These are phyloP conservation scores for Aotearoamyces nothofagi DNA, from an alignment of 2,329 filamentous ascomycete genomes.

Conservation along the genomic window DNA sequence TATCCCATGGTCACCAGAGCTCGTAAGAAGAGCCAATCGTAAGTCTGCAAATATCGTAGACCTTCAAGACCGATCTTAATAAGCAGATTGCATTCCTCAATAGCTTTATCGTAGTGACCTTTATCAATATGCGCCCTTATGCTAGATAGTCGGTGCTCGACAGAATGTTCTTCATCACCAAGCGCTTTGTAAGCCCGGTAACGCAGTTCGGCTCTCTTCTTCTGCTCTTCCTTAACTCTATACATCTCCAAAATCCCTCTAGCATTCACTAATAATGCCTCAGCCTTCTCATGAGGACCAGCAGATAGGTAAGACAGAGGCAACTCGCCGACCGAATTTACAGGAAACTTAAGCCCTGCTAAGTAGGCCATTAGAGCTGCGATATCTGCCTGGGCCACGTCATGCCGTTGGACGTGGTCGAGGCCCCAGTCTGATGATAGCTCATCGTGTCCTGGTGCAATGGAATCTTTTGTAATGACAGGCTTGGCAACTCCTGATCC, in stretches of 20 bases:
- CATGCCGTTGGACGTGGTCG: slow-evolving; percentile 66
- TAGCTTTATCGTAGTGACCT: slow-evolving; percentile 59
- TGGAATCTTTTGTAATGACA: slow-evolving; percentile 32
- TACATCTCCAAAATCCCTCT: slow-evolving; percentile 91
- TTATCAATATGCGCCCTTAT: slow-evolving; percentile 54
- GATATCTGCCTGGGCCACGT: slow-evolving; percentile 87
- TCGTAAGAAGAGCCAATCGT: slow-evolving; percentile 93
- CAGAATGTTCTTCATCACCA: slow-evolving; percentile 42
- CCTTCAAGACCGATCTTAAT: slow-evolving; percentile 68
- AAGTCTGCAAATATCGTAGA: slow-evolving; percentile 87
- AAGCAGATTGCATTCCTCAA: slow-evolving; percentile 60
- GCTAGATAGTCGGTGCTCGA: slow-evolving; percentile 49
- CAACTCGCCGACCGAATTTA: slow-evolving; percentile 89
- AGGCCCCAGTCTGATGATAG: slow-evolving; percentile 84
- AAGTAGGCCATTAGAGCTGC: slow-evolving; percentile 93
- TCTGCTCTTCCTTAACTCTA: slow-evolving; percentile 77
- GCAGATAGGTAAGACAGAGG: slow-evolving; percentile 71
- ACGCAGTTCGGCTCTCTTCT: slow-evolving; percentile 57
- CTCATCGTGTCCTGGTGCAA: slow-evolving; percentile 75
- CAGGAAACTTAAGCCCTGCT: slow-evolving; percentile 74
- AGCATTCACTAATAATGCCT: slow-evolving; percentile 73
- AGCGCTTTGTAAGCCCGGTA: slow-evolving; percentile 66
- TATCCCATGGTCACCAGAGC: slow-evolving; percentile 83
- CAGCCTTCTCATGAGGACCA: slow-evolving; percentile 59
- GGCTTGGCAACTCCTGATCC: slow-evolving; percentile 80